Evolutionary conservation across 805 yeast species (phyloP).

Genomic region (Ogataea pini): DNA sequence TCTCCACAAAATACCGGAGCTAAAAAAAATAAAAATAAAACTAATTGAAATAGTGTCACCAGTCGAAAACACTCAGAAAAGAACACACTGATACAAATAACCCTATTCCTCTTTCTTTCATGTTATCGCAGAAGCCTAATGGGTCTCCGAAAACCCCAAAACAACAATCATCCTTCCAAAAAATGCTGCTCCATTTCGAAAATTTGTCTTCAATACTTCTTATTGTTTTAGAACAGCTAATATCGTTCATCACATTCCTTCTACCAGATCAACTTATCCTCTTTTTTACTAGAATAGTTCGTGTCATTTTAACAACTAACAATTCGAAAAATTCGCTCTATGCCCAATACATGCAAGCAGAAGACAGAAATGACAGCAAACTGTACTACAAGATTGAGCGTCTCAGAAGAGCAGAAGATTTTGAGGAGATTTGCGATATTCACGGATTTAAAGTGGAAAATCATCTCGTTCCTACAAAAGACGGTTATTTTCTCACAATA

Average conservation of each 20-base stretch:
- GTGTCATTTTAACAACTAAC: conserved; percentile 22
- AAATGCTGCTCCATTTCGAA: conserved; percentile 16
- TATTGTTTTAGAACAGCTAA: conserved; percentile 30
- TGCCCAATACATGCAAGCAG: conserved; percentile 23
- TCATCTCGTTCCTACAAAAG: conserved; percentile 74
- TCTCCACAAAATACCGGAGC: neutral
- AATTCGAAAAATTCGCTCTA: conserved; percentile 25
- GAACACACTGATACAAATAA: no score
- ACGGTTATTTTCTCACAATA: conserved; percentile 71
- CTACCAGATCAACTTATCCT: conserved; percentile 29
- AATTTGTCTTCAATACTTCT: conserved; percentile 26
- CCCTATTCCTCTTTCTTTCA: no score
- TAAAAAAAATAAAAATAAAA: no score
- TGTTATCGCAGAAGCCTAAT: neutral
- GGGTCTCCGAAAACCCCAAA: neutral
- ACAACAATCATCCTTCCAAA: conserved; percentile 1
- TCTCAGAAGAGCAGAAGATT: conserved; percentile 49
- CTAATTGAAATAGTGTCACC: no score
- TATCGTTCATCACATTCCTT: conserved; percentile 27
- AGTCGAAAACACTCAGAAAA: no score
- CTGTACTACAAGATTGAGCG: conserved; percentile 30
- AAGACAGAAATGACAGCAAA: conserved; percentile 17
- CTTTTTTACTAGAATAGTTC: conserved; percentile 25
- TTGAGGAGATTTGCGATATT: conserved; percentile 64
- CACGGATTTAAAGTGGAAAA: conserved; percentile 75